These are phyloP conservation scores for Apiospora sp. DNA, from an alignment of 2,329 filamentous ascomycete genomes.

Conservation along the genomic window DNA sequence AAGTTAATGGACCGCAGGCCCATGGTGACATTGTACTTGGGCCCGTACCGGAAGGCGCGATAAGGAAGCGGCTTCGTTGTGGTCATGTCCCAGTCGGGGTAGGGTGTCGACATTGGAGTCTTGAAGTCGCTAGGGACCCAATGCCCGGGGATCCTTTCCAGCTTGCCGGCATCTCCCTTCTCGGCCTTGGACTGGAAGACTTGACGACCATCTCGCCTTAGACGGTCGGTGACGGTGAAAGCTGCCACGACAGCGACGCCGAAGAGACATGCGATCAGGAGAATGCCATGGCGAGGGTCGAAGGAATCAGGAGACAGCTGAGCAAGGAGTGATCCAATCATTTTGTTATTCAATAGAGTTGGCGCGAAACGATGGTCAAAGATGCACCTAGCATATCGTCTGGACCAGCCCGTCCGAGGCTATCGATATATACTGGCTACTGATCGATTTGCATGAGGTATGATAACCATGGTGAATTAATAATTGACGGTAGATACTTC, in stretches of 20 bases:
- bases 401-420: conserved; percentile 9
- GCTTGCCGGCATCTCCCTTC: neutral
- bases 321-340: conserved; percentile 17
- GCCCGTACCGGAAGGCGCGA: conserved; percentile 79
- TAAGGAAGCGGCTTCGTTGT: conserved; percentile 79
- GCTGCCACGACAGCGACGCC: neutral
- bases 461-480: neutral
- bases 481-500: neutral
- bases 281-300: conserved; percentile 6
- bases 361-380: conserved; percentile 15
- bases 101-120: conserved; percentile 66
- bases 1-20: conserved; percentile 74
- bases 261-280: neutral
- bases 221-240: neutral
- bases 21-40: conserved; percentile 80
- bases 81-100: conserved; percentile 72
- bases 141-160: conserved; percentile 43
- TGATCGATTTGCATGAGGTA: neutral
- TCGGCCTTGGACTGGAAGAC: conserved; percentile 7
- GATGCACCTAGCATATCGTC: neutral
- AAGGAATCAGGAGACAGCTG: neutral
- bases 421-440: conserved; percentile 12
- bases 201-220: neutral
- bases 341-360: neutral
- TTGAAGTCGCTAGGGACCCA: conserved; percentile 68